phyloP scores from a whole-genome alignment of 495 filamentous ascomycete species.

The Xylaria flabelliformis region DNA sequence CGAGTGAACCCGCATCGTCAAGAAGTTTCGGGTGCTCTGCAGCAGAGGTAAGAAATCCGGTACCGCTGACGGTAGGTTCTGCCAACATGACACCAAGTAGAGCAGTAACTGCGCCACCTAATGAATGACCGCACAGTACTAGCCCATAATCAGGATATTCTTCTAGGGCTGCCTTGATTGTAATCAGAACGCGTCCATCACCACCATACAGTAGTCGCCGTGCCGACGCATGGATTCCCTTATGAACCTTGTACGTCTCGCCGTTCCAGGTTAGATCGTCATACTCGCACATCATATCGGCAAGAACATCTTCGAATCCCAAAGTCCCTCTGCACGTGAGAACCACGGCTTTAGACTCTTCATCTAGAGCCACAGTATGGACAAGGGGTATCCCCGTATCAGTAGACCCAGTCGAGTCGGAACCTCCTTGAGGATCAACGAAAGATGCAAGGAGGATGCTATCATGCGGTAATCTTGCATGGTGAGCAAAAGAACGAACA shows the following conservation, averaged over 20 bases:
- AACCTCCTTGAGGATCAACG: slow-evolving; percentile 75
- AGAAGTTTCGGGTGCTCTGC: slow-evolving; percentile 53
- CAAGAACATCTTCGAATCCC: slow-evolving; percentile 81
- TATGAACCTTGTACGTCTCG: slow-evolving; percentile 74
- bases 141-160: slow-evolving; percentile 76
- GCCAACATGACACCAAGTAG: slow-evolving; percentile 77
- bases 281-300: slow-evolving; percentile 83
- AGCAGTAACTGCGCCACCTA: slow-evolving; percentile 77
- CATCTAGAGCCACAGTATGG: slow-evolving; percentile 79
- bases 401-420: slow-evolving; percentile 72
- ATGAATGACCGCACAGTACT: slow-evolving; percentile 76
- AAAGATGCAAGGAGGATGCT: slow-evolving; percentile 79
- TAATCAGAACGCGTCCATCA: slow-evolving; percentile 69
- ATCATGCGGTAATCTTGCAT: slow-evolving; percentile 69
- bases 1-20: slow-evolving; percentile 31
- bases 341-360: slow-evolving; percentile 78
- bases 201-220: slow-evolving; percentile 69
- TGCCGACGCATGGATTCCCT: slow-evolving; percentile 82
- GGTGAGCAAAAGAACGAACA: slow-evolving; percentile 73
- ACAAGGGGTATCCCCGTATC: slow-evolving; percentile 78
- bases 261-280: slow-evolving; percentile 74
- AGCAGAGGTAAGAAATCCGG: slow-evolving; percentile 55
- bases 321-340: slow-evolving; percentile 78
- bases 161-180: slow-evolving; percentile 72
- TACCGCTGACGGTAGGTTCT: slow-evolving; percentile 56